Conservation (phyloP, 345 rosid genomes). For the Erysimum cheiranthoides region DNA sequence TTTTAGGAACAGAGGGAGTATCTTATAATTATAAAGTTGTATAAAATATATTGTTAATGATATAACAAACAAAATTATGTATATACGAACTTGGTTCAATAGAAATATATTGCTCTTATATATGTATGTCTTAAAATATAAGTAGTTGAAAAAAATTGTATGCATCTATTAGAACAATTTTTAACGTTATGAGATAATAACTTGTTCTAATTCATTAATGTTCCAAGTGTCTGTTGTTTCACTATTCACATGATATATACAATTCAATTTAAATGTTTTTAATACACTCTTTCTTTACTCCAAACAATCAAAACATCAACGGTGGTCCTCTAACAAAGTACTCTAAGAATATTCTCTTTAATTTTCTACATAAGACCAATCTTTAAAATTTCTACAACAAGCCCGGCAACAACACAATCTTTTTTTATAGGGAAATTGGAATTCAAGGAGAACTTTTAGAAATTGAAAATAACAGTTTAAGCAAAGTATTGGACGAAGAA, state of each 20-base stretch:
- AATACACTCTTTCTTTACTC: slow-evolving; percentile 27
- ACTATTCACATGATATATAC: neutral
- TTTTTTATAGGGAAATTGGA: no score
- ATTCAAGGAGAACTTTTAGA: neutral
- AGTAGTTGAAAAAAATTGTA: neutral
- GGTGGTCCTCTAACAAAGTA: slow-evolving; percentile 42
- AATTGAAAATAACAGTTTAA: slow-evolving; percentile 7
- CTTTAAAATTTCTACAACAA: slow-evolving; percentile 39
- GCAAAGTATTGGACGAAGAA: neutral
- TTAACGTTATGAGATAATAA: neutral
- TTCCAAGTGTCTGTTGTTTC: slow-evolving; percentile 21
- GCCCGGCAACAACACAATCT: slow-evolving; percentile 24
- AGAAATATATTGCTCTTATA: neutral
- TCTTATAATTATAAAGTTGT: neutral
- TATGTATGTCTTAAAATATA: neutral
- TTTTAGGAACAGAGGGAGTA: no score
- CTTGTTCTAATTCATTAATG: neutral
- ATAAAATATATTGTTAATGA: neutral
- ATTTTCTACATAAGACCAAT: slow-evolving; percentile 38
- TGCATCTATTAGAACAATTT: neutral
- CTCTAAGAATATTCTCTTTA: slow-evolving; percentile 37
- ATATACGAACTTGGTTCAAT: neutral
- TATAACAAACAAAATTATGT: neutral
- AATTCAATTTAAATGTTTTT: slow-evolving; percentile 23
- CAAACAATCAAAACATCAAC: slow-evolving; percentile 37